Base-by-base conservation (phyloP, 2,329 filamentous ascomycete genomes). In the Fulvia fulva region DNA sequence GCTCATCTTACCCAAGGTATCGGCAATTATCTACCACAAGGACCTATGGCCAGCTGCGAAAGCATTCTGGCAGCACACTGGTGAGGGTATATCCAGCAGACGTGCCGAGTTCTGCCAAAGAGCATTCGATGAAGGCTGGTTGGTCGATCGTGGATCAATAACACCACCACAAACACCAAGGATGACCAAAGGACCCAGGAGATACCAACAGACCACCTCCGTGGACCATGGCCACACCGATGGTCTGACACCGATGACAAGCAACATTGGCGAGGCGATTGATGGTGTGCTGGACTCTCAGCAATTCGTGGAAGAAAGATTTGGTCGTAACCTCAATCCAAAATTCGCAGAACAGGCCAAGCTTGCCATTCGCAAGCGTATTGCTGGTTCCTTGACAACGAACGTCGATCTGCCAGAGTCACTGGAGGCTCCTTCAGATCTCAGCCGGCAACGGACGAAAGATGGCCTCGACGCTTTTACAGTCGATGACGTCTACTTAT, bases 21-120 rank as follows among this genome's bases (percentile, higher is more conserved):
- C 75, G 5, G 78, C 77, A 23, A 86, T 96, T 2, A 71, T 97
- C 44, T 91, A 88, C 66, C 84, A 87, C 0, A 78, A 82, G 47
- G 83, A 86, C 12, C 76, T 85, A 19, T 92, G 87, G 67, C 76
- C 84, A 4, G 74, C 89, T 59, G 90, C 91, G n/a, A 97, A 97
- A 74, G 84, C 91, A 68, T 97, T 96, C 69, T 99, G 94, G 94
- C 94, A 97, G 73, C 94, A 99, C 73, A 89, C 90, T 0, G 94
- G 94, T 21, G 92, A 96, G 61, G 94, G 94, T 16, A 81, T 96
- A 14, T 97, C 92, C 0, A 97, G 92, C 72, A 87, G 94, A 51
- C 85, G 91, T 43, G 92, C 91, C 32, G 93, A 97, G 71, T 97
- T 96, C 73, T 96, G 90, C 70, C 85, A 91, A 60, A 80, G 82